Evolutionary conservation across 2,329 filamentous ascomycete genomes (phyloP).

Genomic region (Calonectria pauciramosa): DNA sequence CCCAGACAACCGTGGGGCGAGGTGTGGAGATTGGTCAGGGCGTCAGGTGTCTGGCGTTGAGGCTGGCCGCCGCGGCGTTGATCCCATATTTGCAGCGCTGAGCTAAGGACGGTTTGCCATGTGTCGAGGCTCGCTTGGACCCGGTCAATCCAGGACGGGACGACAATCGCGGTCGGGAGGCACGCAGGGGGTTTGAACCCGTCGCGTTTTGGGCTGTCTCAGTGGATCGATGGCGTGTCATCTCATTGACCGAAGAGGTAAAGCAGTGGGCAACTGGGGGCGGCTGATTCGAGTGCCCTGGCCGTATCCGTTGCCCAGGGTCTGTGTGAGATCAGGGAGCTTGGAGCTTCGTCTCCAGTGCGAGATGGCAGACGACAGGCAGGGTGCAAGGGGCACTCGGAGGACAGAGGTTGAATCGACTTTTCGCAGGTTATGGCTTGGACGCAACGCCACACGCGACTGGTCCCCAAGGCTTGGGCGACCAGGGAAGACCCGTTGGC

Average conservation of each 20-base stretch:
- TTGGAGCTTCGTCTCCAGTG: slow-evolving; percentile 29
- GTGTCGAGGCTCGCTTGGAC: slow-evolving; percentile 29
- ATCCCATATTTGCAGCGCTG: slow-evolving; percentile 14
- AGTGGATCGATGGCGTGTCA: slow-evolving; percentile 34
- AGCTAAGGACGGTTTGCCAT: slow-evolving; percentile 31
- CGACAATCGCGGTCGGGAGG: slow-evolving; percentile 31
- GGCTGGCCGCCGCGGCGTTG: slow-evolving; percentile 12
- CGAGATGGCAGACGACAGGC: slow-evolving; percentile 14
- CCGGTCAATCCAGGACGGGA: slow-evolving; percentile 22
- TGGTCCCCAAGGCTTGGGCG: slow-evolving; percentile 13
- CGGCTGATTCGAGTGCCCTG: slow-evolving; percentile 30
- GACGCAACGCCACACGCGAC: slow-evolving; percentile 34
- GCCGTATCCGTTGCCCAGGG: slow-evolving; percentile 37
- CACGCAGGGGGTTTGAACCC: slow-evolving; percentile 33
- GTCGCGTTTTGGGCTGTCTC: slow-evolving; percentile 26
- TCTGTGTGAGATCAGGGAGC: slow-evolving; percentile 37
- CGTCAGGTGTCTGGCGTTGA: slow-evolving; percentile 19
- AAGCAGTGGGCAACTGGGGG: slow-evolving; percentile 25
- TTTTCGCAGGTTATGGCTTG: slow-evolving; percentile 14
- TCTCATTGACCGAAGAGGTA: slow-evolving; percentile 27
- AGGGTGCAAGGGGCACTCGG: neutral
- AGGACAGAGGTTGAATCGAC: neutral
- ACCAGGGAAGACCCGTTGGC: slow-evolving; percentile 7
- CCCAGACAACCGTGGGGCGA: slow-evolving; percentile 23
- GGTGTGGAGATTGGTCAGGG: slow-evolving; percentile 24